Conservation (phyloP, 163 green algal species). For the Trebouxia gelatinosa region DNA sequence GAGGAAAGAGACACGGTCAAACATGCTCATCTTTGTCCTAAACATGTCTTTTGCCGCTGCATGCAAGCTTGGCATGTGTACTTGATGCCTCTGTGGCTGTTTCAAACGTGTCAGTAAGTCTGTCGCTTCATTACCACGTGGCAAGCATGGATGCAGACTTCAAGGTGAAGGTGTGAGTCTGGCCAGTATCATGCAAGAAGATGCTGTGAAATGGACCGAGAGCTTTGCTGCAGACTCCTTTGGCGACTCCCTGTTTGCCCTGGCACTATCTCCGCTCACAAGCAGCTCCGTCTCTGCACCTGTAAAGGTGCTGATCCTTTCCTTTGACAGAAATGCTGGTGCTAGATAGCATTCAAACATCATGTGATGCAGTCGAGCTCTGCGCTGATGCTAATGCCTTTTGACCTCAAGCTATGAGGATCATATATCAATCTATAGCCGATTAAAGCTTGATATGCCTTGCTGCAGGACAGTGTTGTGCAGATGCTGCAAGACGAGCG, state of each 20-base stretch:
- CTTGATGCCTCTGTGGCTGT: too few species aligned
- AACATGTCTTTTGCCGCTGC: background rate
- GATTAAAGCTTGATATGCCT: too few species aligned
- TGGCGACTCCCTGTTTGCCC: constrained; percentile 4
- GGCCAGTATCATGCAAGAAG: background rate
- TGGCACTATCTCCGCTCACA: background rate
- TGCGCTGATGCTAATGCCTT: background rate
- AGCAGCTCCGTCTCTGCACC: background rate
- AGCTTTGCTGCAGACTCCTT: constrained; percentile 18
- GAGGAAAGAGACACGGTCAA: background rate
- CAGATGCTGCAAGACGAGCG: too few species aligned
- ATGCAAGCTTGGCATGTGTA: background rate
- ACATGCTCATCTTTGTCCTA: background rate
- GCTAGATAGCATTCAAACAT: background rate
- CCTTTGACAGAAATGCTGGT: background rate
- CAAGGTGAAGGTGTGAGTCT: too few species aligned
- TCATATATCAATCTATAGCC: too few species aligned
- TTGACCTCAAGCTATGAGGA: background rate
- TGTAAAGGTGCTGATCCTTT: background rate
- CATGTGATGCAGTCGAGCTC: background rate
- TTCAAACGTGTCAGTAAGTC: too few species aligned
- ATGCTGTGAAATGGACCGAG: constrained; percentile 23
- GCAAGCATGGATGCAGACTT: too few species aligned
- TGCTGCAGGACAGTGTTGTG: too few species aligned
- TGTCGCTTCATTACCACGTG: too few species aligned